Evolutionary conservation across 176 grass and related monocot genomes (phyloP).

Genomic region (Oryza glumipatula): DNA sequence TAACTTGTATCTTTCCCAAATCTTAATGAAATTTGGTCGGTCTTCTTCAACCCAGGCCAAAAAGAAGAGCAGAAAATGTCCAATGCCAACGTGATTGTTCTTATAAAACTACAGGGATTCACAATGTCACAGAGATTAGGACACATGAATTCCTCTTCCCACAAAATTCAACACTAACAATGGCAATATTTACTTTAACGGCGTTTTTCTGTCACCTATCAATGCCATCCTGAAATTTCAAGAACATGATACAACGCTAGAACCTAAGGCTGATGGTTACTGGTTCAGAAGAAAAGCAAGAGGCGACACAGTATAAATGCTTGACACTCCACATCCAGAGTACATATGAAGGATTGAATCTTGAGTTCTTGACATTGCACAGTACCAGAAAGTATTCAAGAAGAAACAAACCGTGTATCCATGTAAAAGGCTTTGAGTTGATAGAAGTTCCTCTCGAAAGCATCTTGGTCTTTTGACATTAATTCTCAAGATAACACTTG

Average conservation of each 20-base stretch:
- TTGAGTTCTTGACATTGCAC: background rate
- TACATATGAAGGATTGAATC: background rate
- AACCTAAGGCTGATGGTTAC: background rate
- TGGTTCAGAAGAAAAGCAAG: background rate
- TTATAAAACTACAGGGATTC: background rate
- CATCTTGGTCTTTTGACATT: conserved; percentile 62
- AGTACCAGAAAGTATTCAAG: background rate
- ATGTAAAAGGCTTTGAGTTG: conserved; percentile 75
- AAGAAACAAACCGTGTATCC: conserved; percentile 63
- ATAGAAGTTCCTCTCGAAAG: conserved; percentile 67
- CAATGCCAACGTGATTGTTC: background rate
- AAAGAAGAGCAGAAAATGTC: background rate
- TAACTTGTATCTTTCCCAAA: too few relatives aligned
- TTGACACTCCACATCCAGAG: background rate
- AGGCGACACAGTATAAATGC: background rate
- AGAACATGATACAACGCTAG: background rate
- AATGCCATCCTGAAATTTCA: background rate
- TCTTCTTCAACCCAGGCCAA: too few relatives aligned
- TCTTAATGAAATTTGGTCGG: too few relatives aligned
- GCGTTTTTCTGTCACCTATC: background rate
- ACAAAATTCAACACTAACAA: background rate
- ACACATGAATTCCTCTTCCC: background rate
- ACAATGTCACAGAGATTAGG: background rate
- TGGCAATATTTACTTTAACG: conserved; percentile 5
- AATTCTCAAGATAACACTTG: conserved; percentile 71